Base-by-base conservation (phyloP, 768 basidiomycete species). In the Naganishia randhawae region DNA sequence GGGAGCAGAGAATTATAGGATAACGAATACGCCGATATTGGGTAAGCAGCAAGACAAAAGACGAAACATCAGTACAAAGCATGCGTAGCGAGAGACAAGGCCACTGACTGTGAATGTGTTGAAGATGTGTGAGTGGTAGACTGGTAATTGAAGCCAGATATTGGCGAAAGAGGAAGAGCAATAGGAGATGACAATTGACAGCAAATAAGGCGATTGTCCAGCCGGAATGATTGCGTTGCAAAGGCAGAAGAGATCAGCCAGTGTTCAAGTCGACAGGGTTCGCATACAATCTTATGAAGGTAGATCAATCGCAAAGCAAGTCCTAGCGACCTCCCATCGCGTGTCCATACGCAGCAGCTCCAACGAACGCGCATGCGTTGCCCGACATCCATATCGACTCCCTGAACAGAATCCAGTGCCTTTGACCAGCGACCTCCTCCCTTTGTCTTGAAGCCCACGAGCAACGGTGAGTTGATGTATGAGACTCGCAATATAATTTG, bases 91-190 rank as follows among this genome's bases (percentile, higher is more conserved):
- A 48, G 3, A 22, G 8, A 22, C 3, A 22, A 48, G 19, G 25
- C 5, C 41, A 61, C 57, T 61, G 57, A 61, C 57, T 61, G 57
- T 61, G 14, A 29, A 8, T 25, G 6, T 53, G 25, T 53, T 53
- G 19, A 9, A 31, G 27, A 11, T 6, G n/a, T 25, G 3, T 42
- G 57, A 39, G 27, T 25, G 32, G 41, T 39, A 25, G 39, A 41
- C 57, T 41, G 57, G 27, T 39, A 6, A 22, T 48, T 22, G 41
- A 16, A 13, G n/a, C n/a, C n/a, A n/a, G n/a, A n/a, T 16, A 42
- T 13, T 42, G 41, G 41, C 41, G 19, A 48, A 22, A 22, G 45
- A 22, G 1, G 25, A 22, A 22, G 19, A 17, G 45, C 41, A 29
- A 41, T 13, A 61, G 57, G 37, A 39, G 54, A 37, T 55, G 54